Evolutionary conservation across 2,329 filamentous ascomycete species (phyloP).

Genomic region (Chalaropsis thielavioides): DNA sequence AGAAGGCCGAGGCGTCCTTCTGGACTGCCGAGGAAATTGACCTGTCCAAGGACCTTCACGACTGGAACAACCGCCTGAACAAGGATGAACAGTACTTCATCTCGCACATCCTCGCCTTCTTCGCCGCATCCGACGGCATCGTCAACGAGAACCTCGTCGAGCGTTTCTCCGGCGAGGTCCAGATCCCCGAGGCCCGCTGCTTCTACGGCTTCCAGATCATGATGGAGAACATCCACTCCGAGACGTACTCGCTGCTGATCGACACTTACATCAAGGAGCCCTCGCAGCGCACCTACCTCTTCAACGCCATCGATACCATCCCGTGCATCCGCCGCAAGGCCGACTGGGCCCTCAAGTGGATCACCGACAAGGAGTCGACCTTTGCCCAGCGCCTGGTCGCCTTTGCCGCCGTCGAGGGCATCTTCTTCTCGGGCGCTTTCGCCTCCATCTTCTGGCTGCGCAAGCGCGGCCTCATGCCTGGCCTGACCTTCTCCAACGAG

Average conservation of each 20-base stretch:
- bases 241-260: slow-evolving; percentile 97
- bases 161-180: slow-evolving; percentile 92
- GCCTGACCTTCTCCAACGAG: slow-evolving; percentile 98
- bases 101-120: slow-evolving; percentile 97
- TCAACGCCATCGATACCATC: slow-evolving; percentile 98
- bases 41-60: slow-evolving; percentile 94
- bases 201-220: slow-evolving; percentile 99
- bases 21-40: slow-evolving; percentile 99
- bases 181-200: slow-evolving; percentile 94
- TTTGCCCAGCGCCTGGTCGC: slow-evolving; percentile 93
- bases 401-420: slow-evolving; percentile 95
- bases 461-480: slow-evolving; percentile 98
- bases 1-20: slow-evolving; percentile 98
- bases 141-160: slow-evolving; percentile 99
- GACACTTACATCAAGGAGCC: slow-evolving; percentile 99
- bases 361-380: slow-evolving; percentile 80
- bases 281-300: slow-evolving; percentile 82
- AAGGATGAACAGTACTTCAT: slow-evolving; percentile 97
- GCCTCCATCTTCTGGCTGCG: slow-evolving; percentile 99
- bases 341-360: slow-evolving; percentile 94
- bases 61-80: slow-evolving; percentile 96
- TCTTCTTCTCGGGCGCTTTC: slow-evolving; percentile 98
- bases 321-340: slow-evolving; percentile 98
- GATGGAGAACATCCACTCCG: slow-evolving; percentile 99
- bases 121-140: slow-evolving; percentile 95